These are phyloP conservation scores for Suillus sp. DNA, from an alignment of 768 basidiomycete genomes.

Conservation along the genomic window DNA sequence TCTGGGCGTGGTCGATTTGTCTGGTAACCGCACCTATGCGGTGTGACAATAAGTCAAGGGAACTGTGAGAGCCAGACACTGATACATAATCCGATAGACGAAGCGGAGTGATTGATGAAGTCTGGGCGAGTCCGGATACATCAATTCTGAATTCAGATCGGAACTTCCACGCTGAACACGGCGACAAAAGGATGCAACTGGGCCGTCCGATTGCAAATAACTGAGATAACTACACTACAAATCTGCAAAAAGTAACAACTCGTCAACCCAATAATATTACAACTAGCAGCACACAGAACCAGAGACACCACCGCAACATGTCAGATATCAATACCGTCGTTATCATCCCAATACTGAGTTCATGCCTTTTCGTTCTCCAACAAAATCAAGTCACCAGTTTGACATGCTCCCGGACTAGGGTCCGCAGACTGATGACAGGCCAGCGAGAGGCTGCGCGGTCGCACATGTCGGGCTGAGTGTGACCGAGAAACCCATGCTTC, in stretches of 20 bases:
- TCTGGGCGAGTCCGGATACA: too few relatives aligned
- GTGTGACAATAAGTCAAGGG: neutral
- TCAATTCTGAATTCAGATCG: neutral
- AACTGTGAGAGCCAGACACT: neutral
- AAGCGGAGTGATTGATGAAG: neutral
- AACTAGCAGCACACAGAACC: neutral
- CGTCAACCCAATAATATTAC: slow-evolving; percentile 1
- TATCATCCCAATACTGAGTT: neutral
- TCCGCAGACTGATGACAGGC: neutral
- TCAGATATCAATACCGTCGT: neutral
- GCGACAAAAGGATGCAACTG: neutral
- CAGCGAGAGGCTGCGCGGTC: neutral
- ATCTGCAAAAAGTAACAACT: neutral
- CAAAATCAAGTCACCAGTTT: neutral
- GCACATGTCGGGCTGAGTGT: neutral
- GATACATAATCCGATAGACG: neutral
- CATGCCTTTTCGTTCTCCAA: neutral
- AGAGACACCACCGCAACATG: neutral
- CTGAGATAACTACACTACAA: neutral
- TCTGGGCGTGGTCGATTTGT: neutral
- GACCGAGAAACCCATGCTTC: slow-evolving; percentile 61
- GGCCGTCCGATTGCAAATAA: neutral
- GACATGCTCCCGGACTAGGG: neutral
- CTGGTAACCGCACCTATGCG: neutral
- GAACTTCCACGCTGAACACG: neutral